Evolutionary conservation across 2,329 filamentous ascomycete species (phyloP).

Genomic region (Phaeosphaeriaceae sp.): DNA sequence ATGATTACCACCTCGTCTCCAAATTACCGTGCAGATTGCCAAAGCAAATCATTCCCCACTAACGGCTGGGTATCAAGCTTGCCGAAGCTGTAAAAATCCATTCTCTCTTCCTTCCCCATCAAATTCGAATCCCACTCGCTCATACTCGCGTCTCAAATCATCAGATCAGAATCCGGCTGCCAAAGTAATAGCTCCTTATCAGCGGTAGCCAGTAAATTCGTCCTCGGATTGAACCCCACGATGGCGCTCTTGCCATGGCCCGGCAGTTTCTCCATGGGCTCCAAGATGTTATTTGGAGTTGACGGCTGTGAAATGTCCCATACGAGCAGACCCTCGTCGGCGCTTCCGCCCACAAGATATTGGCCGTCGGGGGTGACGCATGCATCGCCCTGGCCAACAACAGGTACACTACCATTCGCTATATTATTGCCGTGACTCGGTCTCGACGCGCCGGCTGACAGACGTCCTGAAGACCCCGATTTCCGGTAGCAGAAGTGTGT

Average conservation of each 20-base stretch:
- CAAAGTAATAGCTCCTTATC: constrained; percentile 73
- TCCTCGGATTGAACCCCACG: constrained; percentile 86
- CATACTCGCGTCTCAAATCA: constrained; percentile 30
- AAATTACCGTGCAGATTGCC: too few relatives aligned
- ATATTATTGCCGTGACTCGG: constrained; percentile 61
- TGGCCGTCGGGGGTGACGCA: constrained; percentile 90
- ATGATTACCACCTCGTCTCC: too few relatives aligned
- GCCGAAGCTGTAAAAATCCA: too few relatives aligned
- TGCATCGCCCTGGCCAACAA: constrained; percentile 71
- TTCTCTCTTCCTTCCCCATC: too few relatives aligned
- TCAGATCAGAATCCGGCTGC: constrained; percentile 54
- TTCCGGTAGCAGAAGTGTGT: constrained; percentile 71
- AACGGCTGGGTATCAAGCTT: too few relatives aligned
- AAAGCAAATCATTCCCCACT: too few relatives aligned
- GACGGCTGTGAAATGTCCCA: constrained; percentile 74
- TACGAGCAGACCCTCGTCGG: constrained; percentile 73
- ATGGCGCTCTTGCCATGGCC: constrained; percentile 70
- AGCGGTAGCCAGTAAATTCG: constrained; percentile 88
- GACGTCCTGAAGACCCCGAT: constrained; percentile 52
- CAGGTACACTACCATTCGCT: constrained; percentile 36
- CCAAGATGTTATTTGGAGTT: constrained; percentile 64
- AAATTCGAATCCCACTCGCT: too few relatives aligned
- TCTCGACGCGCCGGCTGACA: constrained; percentile 51
- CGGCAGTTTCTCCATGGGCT: constrained; percentile 68
- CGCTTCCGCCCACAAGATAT: constrained; percentile 82